A percentile compares a stretch with the other conserved stretches of the same genome.
These are phyloP conservation scores for Colletotrichum lindemuthianum DNA, from an alignment of 2,329 filamentous ascomycete genomes.

Conservation along the genomic window DNA sequence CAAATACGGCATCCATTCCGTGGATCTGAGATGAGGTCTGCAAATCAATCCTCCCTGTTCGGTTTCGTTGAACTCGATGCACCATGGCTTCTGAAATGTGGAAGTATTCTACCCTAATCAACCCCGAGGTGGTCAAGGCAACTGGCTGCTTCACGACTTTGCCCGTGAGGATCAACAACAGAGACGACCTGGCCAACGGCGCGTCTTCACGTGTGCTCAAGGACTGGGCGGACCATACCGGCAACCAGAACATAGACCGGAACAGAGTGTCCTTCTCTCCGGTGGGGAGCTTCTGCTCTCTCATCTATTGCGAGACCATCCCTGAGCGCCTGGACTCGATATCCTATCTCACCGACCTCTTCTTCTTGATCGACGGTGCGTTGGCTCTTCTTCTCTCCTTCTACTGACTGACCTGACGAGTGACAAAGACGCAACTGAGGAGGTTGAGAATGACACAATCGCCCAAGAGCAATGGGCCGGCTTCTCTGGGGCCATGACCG, in stretches of 20 bases:
- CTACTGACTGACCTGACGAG: not conserved
- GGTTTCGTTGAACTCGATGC: no score
- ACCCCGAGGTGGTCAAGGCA: not conserved
- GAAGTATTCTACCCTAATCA: not conserved
- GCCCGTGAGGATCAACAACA: conserved; percentile 7
- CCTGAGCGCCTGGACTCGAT: conserved; percentile 3
- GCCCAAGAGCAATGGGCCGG: conserved; percentile 12
- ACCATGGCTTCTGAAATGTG: conserved; percentile 7
- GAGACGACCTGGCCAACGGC: not conserved
- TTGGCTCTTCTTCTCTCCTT: not conserved
- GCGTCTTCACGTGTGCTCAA: not conserved
- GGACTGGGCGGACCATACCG: conserved; percentile 4
- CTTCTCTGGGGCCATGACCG: conserved; percentile 12
- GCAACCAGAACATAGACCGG: not conserved
- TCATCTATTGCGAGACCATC: conserved; percentile 11
- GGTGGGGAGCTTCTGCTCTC: conserved; percentile 5
- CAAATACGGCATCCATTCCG: no score
- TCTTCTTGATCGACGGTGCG: conserved; percentile 7
- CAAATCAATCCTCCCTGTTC: no score
- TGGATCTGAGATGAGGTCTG: no score
- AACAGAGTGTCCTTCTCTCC: conserved; percentile 6
- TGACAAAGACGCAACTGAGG: conserved; percentile 2
- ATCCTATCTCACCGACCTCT: conserved; percentile 6
- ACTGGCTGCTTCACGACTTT: conserved; percentile 12
- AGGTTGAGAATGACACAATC: conserved; percentile 10